Evolutionary conservation across 2,329 filamentous ascomycete genomes (phyloP).

Genomic region (Xylaria sp.): DNA sequence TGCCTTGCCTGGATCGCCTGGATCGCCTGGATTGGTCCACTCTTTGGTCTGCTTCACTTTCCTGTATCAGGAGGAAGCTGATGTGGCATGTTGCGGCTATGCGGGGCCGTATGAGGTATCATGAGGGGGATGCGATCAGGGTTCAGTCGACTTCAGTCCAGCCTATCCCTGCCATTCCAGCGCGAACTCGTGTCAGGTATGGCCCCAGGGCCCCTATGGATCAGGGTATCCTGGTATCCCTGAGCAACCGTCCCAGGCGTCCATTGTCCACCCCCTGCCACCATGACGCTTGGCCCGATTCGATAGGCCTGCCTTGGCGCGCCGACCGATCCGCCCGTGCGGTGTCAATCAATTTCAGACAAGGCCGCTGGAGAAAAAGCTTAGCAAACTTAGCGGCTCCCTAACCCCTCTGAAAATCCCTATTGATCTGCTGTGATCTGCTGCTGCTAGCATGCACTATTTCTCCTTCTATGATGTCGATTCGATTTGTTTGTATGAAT

Average conservation of each 20-base stretch:
- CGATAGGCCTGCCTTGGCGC: constrained; percentile 22
- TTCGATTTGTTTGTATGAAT: background rate
- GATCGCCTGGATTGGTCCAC: background rate
- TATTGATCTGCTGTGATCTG: no score
- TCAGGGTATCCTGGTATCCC: no score
- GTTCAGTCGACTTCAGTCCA: background rate
- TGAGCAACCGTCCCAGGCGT: no score
- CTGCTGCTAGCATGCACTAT: no score
- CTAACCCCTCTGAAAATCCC: no score
- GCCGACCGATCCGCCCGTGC: constrained; percentile 19
- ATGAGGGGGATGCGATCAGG: background rate
- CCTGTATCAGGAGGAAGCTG: constrained; percentile 24
- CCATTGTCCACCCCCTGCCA: no score
- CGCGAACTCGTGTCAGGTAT: no score
- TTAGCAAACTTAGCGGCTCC: constrained; percentile 23
- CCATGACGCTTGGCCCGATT: constrained; percentile 15
- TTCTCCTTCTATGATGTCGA: background rate
- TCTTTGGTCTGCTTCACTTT: constrained; percentile 12
- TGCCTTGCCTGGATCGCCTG: constrained; percentile 6
- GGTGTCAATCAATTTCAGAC: constrained; percentile 13
- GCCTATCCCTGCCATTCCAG: background rate
- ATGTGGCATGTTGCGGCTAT: constrained; percentile 25
- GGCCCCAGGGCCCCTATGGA: no score
- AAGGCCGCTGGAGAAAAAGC: constrained; percentile 20
- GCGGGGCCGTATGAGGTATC: constrained; percentile 6